Base-by-base conservation (phyloP, 805 yeast genomes). In the Priceomyces fermenticarens region DNA sequence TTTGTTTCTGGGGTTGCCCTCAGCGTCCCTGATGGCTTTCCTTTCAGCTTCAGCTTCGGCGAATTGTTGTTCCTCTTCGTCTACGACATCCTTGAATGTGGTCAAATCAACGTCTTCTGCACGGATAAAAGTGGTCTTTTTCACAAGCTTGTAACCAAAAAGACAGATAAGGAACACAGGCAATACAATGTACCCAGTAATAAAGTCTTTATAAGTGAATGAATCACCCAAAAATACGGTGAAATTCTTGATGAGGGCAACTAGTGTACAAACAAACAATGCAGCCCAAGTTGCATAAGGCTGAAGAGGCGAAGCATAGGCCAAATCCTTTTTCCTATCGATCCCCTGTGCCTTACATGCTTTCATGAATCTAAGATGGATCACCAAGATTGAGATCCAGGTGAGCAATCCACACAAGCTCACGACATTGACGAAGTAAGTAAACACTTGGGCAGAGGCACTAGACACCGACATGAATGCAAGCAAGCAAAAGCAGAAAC, bases 121-220 rank as follows among this genome's bases (percentile, higher is more conserved):
- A 31, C 54, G 60, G 39, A 77, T 69, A 23, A 70, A 43, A 50
- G 68, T 72, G 27, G 85, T 70, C 58, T 72, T 80, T 57, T 62
- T 63, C 47, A 65, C 48, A 30, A 81, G n/a, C 65, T 83, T 83
- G 70, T 78, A 81, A 4, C 86, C 88, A 46, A 74, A 51, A 48
- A 66, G 74, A 43, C 75, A 67, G 36, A 78, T 64, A 28, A 81
- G 30, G 51, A 73, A 85, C 9, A 83, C 80, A 28, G 88, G 88
- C 36, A 85, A 73, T 25, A 86, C 85, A 53, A 85, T 81, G 63
- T 85, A 85, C 34, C 90, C 89, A 27, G 91, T 83, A 54, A 85
- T 82, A 56, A 86, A 86, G 13, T 70, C 70, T 60, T 79, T 77
- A 64, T 80, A 81, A 47, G 77, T 75, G 58, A 85, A 81, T 2